phyloP scores from a whole-genome alignment of 208 protist species.

The Crithidia bombi region DNA sequence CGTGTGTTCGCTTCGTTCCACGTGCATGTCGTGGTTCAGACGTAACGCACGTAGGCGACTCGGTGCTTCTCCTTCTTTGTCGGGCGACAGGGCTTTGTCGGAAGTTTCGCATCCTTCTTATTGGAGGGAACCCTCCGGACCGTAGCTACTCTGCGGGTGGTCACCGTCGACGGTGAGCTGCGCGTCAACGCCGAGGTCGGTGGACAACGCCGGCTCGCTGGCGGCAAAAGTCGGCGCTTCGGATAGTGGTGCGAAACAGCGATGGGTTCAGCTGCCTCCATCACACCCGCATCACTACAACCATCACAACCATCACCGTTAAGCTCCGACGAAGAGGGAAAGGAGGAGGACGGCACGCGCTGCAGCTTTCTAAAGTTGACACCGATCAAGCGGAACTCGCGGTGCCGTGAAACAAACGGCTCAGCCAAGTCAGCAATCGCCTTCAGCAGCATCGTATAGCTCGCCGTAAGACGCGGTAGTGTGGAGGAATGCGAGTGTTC shows the following conservation, averaged over 20 bases:
- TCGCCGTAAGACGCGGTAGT: slow-evolving; percentile 38
- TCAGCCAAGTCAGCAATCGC: slow-evolving; percentile 27
- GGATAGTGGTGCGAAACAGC: not conserved
- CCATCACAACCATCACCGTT: not conserved
- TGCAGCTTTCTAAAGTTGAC: slow-evolving; percentile 44
- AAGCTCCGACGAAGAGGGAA: not conserved
- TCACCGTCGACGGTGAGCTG: too few relatives aligned
- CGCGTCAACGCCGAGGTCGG: too few relatives aligned
- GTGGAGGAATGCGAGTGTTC: slow-evolving; percentile 26
- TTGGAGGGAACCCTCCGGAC: too few relatives aligned
- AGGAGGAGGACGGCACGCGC: not conserved
- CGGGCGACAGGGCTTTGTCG: not conserved
- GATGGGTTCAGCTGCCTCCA: not conserved
- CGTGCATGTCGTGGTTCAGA: not conserved
- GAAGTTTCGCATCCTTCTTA: not conserved
- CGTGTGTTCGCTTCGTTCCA: too few relatives aligned
- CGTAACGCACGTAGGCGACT: not conserved
- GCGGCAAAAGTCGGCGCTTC: slow-evolving; percentile 2
- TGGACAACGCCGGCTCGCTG: too few relatives aligned
- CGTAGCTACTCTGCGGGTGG: too few relatives aligned
- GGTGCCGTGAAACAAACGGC: slow-evolving; percentile 24
- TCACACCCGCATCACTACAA: not conserved
- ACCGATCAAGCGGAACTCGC: slow-evolving; percentile 49
- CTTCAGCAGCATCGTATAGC: slow-evolving; percentile 23
- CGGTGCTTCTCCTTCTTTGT: not conserved